These are phyloP conservation scores for Kodamaea alishanica DNA, from an alignment of 1,139 yeast genomes.

Conservation along the genomic window DNA sequence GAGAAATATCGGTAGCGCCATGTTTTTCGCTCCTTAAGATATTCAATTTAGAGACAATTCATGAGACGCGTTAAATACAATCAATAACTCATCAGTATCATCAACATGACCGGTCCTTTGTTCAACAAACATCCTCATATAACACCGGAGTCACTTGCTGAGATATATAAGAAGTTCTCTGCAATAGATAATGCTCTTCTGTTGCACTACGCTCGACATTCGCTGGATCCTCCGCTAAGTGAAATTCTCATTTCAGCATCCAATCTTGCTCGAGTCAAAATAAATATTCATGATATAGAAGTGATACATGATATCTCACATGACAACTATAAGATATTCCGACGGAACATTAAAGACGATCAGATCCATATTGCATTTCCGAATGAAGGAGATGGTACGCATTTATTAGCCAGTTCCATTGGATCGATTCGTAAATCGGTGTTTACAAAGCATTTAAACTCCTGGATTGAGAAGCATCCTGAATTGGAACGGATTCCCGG, in stretches of 20 bases:
- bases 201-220: conserved; percentile 27
- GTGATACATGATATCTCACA: conserved; percentile 16
- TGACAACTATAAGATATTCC: conserved; percentile 15
- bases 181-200: conserved; percentile 25
- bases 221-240: conserved; percentile 20
- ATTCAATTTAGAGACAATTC: no score
- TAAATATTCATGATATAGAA: conserved; percentile 17
- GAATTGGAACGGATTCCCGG: conserved; percentile 1
- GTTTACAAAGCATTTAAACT: conserved; percentile 5
- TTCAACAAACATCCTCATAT: conserved; percentile 6
- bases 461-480: conserved; percentile 13
- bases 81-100: no score
- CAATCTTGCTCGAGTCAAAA: conserved; percentile 15
- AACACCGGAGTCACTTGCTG: not conserved
- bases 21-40: no score
- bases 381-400: conserved; percentile 1
- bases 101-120: no score
- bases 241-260: conserved; percentile 22
- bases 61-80: no score
- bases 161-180: conserved; percentile 10
- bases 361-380: conserved; percentile 12
- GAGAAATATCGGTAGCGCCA: no score
- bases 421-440: conserved; percentile 7
- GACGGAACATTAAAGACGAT: conserved; percentile 4
- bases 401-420: not conserved